A percentile compares a stretch with the other conserved stretches of the same genome.
Conservation (phyloP, 2,329 filamentous ascomycete species). For the Colletotrichum noveboracense region DNA sequence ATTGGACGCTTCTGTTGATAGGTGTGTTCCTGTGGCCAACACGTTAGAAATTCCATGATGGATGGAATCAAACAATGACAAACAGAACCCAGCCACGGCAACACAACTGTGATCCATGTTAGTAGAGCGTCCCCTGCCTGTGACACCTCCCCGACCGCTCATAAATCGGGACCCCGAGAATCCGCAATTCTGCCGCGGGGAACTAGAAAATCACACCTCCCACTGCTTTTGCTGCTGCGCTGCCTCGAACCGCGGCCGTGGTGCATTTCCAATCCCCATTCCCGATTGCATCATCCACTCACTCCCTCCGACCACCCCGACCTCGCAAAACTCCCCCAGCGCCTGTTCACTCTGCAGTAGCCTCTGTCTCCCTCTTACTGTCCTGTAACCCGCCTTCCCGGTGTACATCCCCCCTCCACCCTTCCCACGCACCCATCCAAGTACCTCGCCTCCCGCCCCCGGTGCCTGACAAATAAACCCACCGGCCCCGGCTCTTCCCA, state of each 20-base stretch:
- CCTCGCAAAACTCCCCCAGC: not conserved
- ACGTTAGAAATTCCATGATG: not conserved
- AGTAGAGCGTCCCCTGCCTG: not conserved
- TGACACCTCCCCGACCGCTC: not conserved
- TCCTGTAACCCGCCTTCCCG: not conserved
- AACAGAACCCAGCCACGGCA: not conserved
- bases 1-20: not conserved
- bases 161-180: not conserved
- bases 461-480: not conserved
- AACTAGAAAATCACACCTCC: not conserved
- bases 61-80: not conserved
- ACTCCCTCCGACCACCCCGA: not conserved
- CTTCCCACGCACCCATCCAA: not conserved
- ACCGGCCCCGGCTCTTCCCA: not conserved
- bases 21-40: not conserved
- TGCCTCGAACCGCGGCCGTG: not conserved
- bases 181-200: not conserved
- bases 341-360: not conserved
- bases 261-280: not conserved
- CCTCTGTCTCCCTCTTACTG: not conserved
- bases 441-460: not conserved
- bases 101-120: not conserved
- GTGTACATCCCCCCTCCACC: not conserved
- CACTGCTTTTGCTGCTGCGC: not conserved
- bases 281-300: constrained; percentile 19